Conservation (phyloP, 1,284 basidiomycete species). For the Ustilago xerochloae region DNA sequence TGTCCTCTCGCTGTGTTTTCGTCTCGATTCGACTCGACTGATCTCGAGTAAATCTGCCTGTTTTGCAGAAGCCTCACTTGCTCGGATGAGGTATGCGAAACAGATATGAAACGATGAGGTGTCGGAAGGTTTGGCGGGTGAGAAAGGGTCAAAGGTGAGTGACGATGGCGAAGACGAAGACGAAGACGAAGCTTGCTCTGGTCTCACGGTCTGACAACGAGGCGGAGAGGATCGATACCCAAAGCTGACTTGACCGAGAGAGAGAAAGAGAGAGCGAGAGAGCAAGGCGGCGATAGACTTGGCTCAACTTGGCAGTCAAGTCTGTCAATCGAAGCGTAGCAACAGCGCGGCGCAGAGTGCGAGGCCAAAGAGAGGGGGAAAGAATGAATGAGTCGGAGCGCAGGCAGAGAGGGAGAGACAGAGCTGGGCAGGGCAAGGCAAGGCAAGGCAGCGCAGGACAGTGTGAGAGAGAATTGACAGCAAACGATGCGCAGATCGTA, state of each 20-base stretch:
- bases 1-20: not conserved
- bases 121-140: conserved; percentile 6
- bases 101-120: not conserved
- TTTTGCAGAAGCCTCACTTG: conserved; percentile 9
- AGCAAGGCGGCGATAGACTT: not conserved
- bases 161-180: conserved; percentile 15
- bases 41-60: conserved; percentile 3
- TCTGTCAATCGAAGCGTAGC: not conserved
- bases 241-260: not conserved
- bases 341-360: not conserved
- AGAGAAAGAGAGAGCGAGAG: not conserved
- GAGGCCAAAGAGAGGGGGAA: too few relatives aligned
- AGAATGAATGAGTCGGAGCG: too few relatives aligned
- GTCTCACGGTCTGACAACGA: conserved; percentile 6
- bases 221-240: conserved; percentile 16
- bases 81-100: not conserved
- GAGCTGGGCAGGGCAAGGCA: not conserved
- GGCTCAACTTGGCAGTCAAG: conserved; percentile 1
- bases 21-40: conserved; percentile 7
- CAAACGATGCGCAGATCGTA: conserved; percentile 26
- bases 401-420: not conserved
- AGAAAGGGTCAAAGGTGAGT: conserved; percentile 5
- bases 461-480: conserved; percentile 4
- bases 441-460: not conserved
- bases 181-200: conserved; percentile 5